Percentiles rank a stretch among this genome's conserved stretches.
These are phyloP conservation scores for Globisporangium paroecandrum DNA, from an alignment of 352 stramenopile genomes.

Conservation along the genomic window DNA sequence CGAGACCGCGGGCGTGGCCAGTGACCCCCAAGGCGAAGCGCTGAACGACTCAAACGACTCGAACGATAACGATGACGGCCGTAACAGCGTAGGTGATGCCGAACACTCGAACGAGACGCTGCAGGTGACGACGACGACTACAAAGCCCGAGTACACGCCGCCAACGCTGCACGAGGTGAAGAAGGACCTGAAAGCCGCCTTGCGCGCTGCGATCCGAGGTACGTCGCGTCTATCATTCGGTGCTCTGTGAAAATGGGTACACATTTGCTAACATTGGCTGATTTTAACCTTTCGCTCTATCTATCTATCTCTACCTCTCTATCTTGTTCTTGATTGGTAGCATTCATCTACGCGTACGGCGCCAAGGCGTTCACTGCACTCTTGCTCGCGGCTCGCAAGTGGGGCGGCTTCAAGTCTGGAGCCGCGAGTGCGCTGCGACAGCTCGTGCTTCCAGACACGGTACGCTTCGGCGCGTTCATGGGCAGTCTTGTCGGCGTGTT, in stretches of 20 bases:
- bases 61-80: not conserved
- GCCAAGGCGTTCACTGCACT: slow-evolving; percentile 82
- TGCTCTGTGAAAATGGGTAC: too few species aligned
- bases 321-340: slow-evolving; percentile 8
- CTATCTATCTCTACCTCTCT: not conserved
- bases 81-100: not conserved
- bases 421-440: slow-evolving; percentile 71
- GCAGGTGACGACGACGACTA: slow-evolving; percentile 14
- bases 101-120: slow-evolving; percentile 20
- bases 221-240: not conserved
- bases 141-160: slow-evolving; percentile 22
- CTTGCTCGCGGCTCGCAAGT: slow-evolving; percentile 75
- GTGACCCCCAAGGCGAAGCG: not conserved
- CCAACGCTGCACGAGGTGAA: slow-evolving; percentile 24
- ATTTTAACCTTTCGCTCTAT: not conserved
- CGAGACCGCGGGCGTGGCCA: not conserved
- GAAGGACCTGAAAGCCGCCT: slow-evolving; percentile 40
- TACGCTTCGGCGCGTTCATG: slow-evolving; percentile 77
- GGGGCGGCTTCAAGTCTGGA: slow-evolving; percentile 63
- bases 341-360: slow-evolving; percentile 72
- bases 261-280: not conserved
- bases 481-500: slow-evolving; percentile 75
- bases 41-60: slow-evolving; percentile 1
- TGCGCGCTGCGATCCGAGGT: slow-evolving; percentile 39
- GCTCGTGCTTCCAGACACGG: slow-evolving; percentile 57